phyloP scores from a whole-genome alignment of 176 grass and related monocot genomes.

The Carex parvula region DNA sequence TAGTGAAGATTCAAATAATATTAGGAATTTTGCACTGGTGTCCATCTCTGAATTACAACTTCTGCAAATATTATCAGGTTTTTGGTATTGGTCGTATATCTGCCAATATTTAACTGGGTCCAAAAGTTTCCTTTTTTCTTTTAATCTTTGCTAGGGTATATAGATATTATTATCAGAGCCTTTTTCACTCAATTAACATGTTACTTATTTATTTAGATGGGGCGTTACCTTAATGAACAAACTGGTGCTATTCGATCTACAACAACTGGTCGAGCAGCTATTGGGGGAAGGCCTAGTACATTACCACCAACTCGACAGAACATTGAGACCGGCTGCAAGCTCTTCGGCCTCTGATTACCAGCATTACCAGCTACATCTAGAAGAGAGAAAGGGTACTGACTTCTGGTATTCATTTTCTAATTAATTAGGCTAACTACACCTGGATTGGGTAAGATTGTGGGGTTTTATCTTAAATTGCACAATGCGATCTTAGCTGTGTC shows the following conservation, averaged over 20 bases:
- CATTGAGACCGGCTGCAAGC: constrained; percentile 34
- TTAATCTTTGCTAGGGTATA: constrained; percentile 20
- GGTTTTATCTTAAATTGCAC: background rate
- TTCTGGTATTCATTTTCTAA: constrained; percentile 7
- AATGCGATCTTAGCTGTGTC: background rate
- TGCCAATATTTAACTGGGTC: background rate
- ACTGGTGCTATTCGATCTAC: constrained; percentile 45
- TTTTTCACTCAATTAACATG: constrained; percentile 1
- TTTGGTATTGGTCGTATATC: background rate
- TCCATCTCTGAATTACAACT: background rate
- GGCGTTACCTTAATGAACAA: constrained; percentile 85
- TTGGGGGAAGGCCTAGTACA: constrained; percentile 41
- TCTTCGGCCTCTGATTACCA: constrained; percentile 33
- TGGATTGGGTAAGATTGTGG: background rate
- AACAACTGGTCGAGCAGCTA: constrained; percentile 32
- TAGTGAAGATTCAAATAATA: background rate
- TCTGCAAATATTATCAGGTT: constrained; percentile 5
- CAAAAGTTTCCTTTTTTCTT: background rate
- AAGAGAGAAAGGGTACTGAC: constrained; percentile 66
- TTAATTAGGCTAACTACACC: background rate
- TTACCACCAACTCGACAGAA: constrained; percentile 62
- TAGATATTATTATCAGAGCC: background rate
- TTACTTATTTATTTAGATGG: constrained; percentile 68
- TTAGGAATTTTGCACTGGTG: background rate
- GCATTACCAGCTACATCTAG: constrained; percentile 3